Percentiles rank a stretch among this genome's conserved stretches.
phyloP scores from a whole-genome alignment of 352 stramenopile genomes.

The Pythium coloratum region DNA sequence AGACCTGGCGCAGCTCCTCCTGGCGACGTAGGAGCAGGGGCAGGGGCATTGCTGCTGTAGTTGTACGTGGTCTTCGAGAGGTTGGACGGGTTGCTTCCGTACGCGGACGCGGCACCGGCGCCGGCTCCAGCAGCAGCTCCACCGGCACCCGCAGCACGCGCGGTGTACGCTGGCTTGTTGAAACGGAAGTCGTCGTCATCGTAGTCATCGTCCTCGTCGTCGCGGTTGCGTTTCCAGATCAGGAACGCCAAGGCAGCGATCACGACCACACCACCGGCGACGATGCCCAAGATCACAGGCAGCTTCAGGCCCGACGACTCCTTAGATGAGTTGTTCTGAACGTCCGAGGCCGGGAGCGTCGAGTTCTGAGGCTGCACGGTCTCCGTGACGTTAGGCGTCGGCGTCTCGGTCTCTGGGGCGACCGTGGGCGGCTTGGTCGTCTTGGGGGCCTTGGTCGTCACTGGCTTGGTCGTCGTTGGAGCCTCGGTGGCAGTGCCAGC shows the following conservation, averaged over 20 bases:
- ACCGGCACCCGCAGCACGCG: neutral
- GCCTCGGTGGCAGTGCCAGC: neutral
- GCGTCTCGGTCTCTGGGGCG: neutral
- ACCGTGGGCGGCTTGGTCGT: neutral
- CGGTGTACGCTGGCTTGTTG: neutral
- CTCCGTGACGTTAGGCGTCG: neutral
- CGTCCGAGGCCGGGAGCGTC: neutral
- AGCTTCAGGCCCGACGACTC: neutral
- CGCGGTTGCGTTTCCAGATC: neutral
- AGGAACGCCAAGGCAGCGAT: neutral
- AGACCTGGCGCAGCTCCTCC: neutral
- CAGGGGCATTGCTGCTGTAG: neutral
- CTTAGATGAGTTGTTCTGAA: neutral
- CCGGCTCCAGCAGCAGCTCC: neutral
- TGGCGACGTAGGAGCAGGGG: neutral
- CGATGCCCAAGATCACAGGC: slow-evolving; percentile 1
- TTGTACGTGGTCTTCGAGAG: neutral
- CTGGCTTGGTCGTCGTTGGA: neutral
- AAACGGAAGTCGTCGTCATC: slow-evolving; percentile 3
- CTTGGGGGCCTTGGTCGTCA: neutral
- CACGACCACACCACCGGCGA: neutral
- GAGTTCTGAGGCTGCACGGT: neutral
- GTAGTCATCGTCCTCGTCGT: slow-evolving; percentile 3
- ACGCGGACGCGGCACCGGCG: neutral
- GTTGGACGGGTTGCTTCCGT: neutral